These are phyloP conservation scores for Dactylorhiza incarnata DNA, from an alignment of 106 monocot species.

Conservation along the genomic window DNA sequence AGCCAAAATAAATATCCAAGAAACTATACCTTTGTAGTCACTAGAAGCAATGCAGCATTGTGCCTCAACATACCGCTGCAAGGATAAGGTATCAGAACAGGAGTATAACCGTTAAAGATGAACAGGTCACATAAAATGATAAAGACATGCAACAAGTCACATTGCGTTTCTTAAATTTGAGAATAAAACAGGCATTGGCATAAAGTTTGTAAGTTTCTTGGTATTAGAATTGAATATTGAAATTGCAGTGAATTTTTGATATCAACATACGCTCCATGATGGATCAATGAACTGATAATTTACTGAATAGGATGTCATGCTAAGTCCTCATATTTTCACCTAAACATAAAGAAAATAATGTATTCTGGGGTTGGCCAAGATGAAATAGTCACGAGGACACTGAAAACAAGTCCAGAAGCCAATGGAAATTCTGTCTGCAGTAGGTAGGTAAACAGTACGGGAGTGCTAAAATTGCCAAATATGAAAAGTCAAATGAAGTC, in stretches of 20 bases:
- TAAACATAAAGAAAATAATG: not conserved
- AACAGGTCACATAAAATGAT: not conserved
- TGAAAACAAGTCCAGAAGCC: no score
- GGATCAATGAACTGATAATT: not conserved
- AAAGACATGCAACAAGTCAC: not conserved
- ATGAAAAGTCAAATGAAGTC: no score
- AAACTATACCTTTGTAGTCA: constrained; percentile 75
- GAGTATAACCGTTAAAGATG: not conserved
- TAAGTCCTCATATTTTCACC: not conserved
- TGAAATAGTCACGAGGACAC: no score
- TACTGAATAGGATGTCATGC: not conserved
- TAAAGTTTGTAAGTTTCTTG: not conserved
- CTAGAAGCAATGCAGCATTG: constrained; percentile 80
- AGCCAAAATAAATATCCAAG: not conserved
- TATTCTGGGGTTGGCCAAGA: no score
- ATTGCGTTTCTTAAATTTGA: not conserved
- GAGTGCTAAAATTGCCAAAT: no score
- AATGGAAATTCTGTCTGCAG: no score
- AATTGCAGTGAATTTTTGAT: not conserved
- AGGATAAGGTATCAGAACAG: constrained; percentile 2
- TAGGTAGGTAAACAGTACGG: no score
- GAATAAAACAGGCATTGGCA: not conserved
- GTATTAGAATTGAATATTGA: not conserved
- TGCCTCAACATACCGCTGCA: constrained; percentile 80
- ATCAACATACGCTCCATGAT: not conserved